Evolutionary conservation across 805 yeast genomes (phyloP), one percentile per base, ranked within the genome.

Genomic region (Saccharomycopsis selenospora): DNA sequence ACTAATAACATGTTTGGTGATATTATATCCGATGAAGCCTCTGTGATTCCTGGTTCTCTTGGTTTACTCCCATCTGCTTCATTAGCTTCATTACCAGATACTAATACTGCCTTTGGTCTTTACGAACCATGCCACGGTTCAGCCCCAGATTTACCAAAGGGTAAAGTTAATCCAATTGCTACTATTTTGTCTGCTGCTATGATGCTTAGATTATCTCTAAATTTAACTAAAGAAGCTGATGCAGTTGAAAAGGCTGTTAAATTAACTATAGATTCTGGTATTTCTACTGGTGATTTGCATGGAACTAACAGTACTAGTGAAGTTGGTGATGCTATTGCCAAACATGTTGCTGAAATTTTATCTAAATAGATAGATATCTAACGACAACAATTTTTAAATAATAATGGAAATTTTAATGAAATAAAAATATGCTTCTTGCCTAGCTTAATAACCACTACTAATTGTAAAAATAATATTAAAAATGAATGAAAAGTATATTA

Each of bases 51-150:
- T 40, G 99, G 99, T 42, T 91, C 98, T 23, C 74, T 93, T 55
- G 99, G 99, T 53, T 77, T 93, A 57, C 76, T 93, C 56, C 99
- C 99, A 45, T 87, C 96, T 49, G 95, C 99, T 2, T 91, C 98
- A 18, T 77, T 93, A 62, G 93, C 97, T 3, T 88, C 97, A n/a
- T 75, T 93, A 63, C 99, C 99, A 47, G 96, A 91, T 67, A 79
- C 91, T 36, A 90, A 90, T 74, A 72, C 76, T 45, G 98, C 98
- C 0, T 90, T 93, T 63, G 99, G 99, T 51, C 73, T 93, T 56
- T 93, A 93, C 66, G 99, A 93, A 71, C 98, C 99, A 57, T 91
- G 97, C 64, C 99, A 91, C 66, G 99, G 99, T 43, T 84, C 96
- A 42, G 99, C 99, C 29, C 99, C 99, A 46, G 99, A 91, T 66